These are phyloP conservation scores for Apiospora aurea DNA, from an alignment of 2,329 filamentous ascomycete species.

Conservation along the genomic window DNA sequence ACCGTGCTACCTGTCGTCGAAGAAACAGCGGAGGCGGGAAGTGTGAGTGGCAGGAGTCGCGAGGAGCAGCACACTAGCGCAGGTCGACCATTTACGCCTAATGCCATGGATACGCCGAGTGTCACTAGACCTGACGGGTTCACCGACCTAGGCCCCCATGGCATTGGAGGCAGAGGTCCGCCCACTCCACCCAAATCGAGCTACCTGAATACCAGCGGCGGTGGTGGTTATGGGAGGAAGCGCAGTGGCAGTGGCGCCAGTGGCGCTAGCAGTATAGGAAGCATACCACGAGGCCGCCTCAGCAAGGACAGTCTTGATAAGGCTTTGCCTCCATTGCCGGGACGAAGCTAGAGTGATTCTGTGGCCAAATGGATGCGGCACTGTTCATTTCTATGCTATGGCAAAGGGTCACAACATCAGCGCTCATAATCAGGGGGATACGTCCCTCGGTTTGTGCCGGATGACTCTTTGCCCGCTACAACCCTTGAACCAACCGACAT, in stretches of 20 bases:
- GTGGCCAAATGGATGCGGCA: background rate
- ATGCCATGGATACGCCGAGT: constrained; percentile 41
- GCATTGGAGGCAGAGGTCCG: constrained; percentile 45
- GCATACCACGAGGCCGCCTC: constrained; percentile 46
- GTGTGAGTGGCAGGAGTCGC: constrained; percentile 66
- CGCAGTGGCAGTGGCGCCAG: constrained; percentile 35
- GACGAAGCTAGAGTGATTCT: constrained; percentile 2
- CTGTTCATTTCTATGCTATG: background rate
- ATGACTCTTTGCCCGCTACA: background rate
- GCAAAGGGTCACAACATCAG: background rate
- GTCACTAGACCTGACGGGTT: constrained; percentile 42
- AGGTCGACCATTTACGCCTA: constrained; percentile 44
- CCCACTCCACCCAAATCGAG: constrained; percentile 57
- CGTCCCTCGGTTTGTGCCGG: background rate
- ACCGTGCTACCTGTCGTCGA: constrained; percentile 81
- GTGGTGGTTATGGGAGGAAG: constrained; percentile 47
- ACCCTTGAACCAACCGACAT: background rate
- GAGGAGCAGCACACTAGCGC: constrained; percentile 49
- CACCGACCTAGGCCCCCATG: constrained; percentile 42
- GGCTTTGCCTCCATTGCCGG: constrained; percentile 63
- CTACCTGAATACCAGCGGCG: constrained; percentile 48
- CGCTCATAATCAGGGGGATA: background rate
- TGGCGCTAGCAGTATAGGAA: constrained; percentile 41
- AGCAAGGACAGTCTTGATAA: constrained; percentile 68
- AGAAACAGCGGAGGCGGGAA: constrained; percentile 81